phyloP scores from a whole-genome alignment of 192 early-diverging fungal species.

The Pilobolus umbonatus region DNA sequence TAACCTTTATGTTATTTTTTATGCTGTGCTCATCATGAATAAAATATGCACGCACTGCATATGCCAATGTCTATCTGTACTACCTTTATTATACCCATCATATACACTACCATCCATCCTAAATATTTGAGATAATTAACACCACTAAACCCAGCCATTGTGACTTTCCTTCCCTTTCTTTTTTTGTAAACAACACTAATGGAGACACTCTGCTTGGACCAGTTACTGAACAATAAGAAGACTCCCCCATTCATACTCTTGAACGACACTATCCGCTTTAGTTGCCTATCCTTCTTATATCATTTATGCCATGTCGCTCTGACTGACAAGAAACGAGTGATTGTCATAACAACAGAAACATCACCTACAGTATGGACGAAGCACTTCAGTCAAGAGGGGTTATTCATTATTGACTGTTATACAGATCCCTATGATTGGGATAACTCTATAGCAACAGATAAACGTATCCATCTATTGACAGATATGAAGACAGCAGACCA shows the following conservation, averaged over 20 bases:
- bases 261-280: constrained; percentile 15
- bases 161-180: background rate
- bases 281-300: constrained; percentile 1
- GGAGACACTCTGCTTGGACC: constrained; percentile 12
- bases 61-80: no score
- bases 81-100: no score
- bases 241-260: constrained; percentile 16
- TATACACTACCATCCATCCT: no score
- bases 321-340: constrained; percentile 6
- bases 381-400: background rate
- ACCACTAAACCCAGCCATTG: no score
- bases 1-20: no score
- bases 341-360: constrained; percentile 23
- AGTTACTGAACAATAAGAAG: constrained; percentile 22
- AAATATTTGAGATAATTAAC: no score
- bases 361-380: constrained; percentile 17
- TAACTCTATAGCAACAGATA: background rate
- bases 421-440: constrained; percentile 35
- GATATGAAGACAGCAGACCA: background rate
- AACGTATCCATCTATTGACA: background rate
- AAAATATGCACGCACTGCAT: no score
- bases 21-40: no score
- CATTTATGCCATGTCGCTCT: constrained; percentile 13
- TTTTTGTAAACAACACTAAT: background rate
- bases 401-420: constrained; percentile 26